These are phyloP conservation scores for Peronospora tabacina DNA, from an alignment of 352 stramenopile genomes.

Conservation along the genomic window DNA sequence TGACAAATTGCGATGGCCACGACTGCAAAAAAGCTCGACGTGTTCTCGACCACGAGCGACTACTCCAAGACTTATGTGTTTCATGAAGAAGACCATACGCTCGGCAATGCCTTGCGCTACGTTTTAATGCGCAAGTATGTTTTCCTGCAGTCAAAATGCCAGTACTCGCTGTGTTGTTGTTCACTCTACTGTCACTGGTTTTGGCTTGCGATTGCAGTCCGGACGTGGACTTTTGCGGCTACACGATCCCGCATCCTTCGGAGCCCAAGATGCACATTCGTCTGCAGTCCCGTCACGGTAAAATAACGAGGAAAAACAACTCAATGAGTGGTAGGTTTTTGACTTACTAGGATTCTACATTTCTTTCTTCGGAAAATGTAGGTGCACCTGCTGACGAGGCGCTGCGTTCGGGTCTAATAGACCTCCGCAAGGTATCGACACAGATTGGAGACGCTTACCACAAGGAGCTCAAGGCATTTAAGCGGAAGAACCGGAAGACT, in stretches of 20 bases:
- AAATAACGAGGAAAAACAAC: not conserved
- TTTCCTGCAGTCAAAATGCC: not conserved
- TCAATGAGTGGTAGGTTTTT: not conserved
- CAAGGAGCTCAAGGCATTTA: slow-evolving; percentile 80
- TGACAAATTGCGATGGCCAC: slow-evolving; percentile 18
- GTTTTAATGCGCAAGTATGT: slow-evolving; percentile 88
- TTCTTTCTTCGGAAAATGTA: slow-evolving; percentile 4
- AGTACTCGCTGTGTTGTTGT: not conserved
- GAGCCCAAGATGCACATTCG: slow-evolving; percentile 93
- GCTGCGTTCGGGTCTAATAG: slow-evolving; percentile 54
- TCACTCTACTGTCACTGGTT: not conserved
- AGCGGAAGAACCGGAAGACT: slow-evolving; percentile 69
- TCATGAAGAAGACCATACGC: slow-evolving; percentile 86
- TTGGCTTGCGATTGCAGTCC: slow-evolving; percentile 40
- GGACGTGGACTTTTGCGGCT: slow-evolving; percentile 91
- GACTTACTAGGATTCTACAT: not conserved
- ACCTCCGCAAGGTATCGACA: slow-evolving; percentile 66
- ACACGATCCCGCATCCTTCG: slow-evolving; percentile 92
- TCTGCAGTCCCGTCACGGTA: slow-evolving; percentile 82
- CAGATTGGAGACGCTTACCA: slow-evolving; percentile 67
- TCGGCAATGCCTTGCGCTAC: slow-evolving; percentile 88
- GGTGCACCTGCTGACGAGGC: slow-evolving; percentile 53
- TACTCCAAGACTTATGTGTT: slow-evolving; percentile 86
- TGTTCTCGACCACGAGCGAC: slow-evolving; percentile 69
- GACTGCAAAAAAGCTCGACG: slow-evolving; percentile 65